These are phyloP conservation scores for Rhododendron henanense DNA, from an alignment of 148 eudicot genomes.

Conservation along the genomic window DNA sequence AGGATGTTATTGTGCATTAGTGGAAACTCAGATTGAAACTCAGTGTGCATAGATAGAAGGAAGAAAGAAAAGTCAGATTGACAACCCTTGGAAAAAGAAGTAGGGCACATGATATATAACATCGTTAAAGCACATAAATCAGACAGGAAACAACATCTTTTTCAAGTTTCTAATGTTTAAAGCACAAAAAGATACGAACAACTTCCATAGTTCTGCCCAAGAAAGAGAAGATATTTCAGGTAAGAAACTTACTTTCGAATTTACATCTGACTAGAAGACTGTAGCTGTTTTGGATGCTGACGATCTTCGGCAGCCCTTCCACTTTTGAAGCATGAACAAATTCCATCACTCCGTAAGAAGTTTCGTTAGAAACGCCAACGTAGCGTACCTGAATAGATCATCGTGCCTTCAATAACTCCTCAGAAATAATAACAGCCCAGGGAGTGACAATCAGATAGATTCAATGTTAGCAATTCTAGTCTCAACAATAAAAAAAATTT, in stretches of 20 bases:
- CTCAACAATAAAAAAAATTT: background rate
- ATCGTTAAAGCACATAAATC: background rate
- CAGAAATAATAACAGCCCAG: background rate
- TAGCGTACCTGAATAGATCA: slow-evolving; percentile 63
- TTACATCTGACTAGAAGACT: slow-evolving; percentile 72
- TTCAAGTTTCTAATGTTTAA: background rate
- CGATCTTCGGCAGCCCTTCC: slow-evolving; percentile 85
- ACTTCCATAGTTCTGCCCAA: background rate
- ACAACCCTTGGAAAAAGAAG: background rate
- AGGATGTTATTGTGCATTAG: background rate
- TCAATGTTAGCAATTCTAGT: background rate
- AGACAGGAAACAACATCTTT: background rate
- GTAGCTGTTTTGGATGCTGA: slow-evolving; percentile 88
- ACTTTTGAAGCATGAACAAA: slow-evolving; percentile 88
- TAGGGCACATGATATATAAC: background rate
- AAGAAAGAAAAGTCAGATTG: background rate
- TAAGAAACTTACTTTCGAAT: slow-evolving; percentile 63
- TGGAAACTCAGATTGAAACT: background rate
- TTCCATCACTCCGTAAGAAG: slow-evolving; percentile 97
- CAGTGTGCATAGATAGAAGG: background rate
- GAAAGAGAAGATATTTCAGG: background rate
- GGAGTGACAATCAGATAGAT: background rate
- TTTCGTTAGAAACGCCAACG: slow-evolving; percentile 94
- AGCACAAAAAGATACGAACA: background rate
- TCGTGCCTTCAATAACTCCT: background rate